Evolutionary conservation across 164 flowering plant species (phyloP), one percentile per base, ranked within the genome.

Genomic region (Protea cynaroides): DNA sequence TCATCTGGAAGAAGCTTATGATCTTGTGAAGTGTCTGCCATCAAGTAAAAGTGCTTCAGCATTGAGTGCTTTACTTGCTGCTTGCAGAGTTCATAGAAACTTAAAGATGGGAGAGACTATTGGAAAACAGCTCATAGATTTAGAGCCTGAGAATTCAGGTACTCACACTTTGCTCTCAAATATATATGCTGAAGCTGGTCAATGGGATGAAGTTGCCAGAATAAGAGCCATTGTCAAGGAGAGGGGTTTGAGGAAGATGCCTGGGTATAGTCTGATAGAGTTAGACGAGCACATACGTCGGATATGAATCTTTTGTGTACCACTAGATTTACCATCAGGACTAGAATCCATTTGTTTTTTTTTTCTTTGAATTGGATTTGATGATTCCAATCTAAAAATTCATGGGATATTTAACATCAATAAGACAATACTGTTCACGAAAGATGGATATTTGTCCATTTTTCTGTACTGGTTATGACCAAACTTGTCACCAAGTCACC

Each of bases 1-100:
- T 52, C 68, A 55, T 51, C 73, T 88, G 19, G 75, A 76, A 70
- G 87, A 86, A 72, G 88, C 88, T 58, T 74, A 75, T 54, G 65
- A 73, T 47, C 50, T 84, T 62, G 64, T 79, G 38, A 72, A 58
- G 60, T 38, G 61, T 63, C 49, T 78, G 62, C 86, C 83, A 11
- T 57, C 58, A 18, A 55, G 64, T 34, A 57, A 61, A 49, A 77
- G 71, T 58, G 65, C 43, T 46, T 71, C 77, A 40, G 81, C 81
- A 46, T 37, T 82, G 69, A 54, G 77, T 43, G 65, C 87, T 66
- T 72, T 84, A 79, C 84, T 88, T 65, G 71, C 81, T 64, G 81
- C 87, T 68, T 84, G 90, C 64, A 79, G 72, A 68, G 61, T 80
- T 56, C 77, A 86, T 54, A 66, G 70, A 23, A 71, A 81, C 43